Conservation (phyloP, 2,329 filamentous ascomycete species). For the Colletotrichum sp. region DNA sequence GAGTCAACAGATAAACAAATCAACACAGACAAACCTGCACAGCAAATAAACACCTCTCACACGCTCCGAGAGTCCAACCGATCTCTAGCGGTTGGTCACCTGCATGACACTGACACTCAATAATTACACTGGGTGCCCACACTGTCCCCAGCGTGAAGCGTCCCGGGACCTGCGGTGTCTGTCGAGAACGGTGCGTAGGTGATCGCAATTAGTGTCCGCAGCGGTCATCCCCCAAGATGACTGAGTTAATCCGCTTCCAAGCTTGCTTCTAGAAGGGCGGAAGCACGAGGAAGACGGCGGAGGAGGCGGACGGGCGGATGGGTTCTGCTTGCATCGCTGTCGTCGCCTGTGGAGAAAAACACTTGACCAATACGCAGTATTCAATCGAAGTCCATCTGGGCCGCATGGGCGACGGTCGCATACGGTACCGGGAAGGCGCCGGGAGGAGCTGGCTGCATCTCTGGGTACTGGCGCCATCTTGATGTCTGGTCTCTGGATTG, state of each 20-base stretch:
- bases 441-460: neutral
- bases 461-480: neutral
- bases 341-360: neutral
- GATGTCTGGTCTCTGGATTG: neutral
- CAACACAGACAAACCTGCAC: neutral
- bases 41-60: neutral
- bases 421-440: neutral
- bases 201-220: conserved; percentile 1
- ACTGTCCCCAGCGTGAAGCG: neutral
- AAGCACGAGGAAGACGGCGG: neutral
- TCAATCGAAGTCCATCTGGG: neutral
- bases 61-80: neutral
- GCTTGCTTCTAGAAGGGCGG: conserved; percentile 15
- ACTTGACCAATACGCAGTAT: neutral
- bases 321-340: neutral
- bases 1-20: conserved; percentile 4
- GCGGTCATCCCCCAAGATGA: conserved; percentile 3
- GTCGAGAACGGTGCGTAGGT: neutral
- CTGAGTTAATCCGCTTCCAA: neutral
- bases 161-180: neutral
- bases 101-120: conserved; percentile 13
- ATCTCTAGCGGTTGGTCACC: neutral
- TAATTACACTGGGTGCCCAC: neutral
- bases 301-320: neutral
- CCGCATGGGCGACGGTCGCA: neutral